A percentile compares a stretch with the other conserved stretches of the same genome.
Conservation (phyloP, 73 alveolate species). For the Effrenium voratum region DNA sequence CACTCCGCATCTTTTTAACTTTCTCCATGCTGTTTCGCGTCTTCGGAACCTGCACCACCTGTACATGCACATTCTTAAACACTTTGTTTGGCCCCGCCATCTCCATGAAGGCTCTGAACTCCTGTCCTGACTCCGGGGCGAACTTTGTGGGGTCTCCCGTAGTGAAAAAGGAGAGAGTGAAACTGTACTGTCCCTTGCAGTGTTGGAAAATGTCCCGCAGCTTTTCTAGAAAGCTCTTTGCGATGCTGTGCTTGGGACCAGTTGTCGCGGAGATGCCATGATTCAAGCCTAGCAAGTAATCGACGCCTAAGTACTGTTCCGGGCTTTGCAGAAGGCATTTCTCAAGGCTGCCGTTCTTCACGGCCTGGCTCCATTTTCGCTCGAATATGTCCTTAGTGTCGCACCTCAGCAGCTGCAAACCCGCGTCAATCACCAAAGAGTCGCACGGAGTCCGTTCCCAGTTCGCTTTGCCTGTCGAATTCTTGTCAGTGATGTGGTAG, state of each 20-base stretch:
- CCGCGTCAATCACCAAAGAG: not conserved
- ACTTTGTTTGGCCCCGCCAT: not conserved
- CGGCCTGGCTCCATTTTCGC: not conserved
- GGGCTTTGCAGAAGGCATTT: conserved; percentile 22
- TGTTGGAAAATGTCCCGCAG: not conserved
- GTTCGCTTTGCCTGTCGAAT: no score
- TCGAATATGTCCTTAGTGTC: not conserved
- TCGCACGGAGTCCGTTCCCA: not conserved
- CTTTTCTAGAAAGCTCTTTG: not conserved
- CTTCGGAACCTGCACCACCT: conserved; percentile 27
- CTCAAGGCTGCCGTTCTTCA: conserved; percentile 14
- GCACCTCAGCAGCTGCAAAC: not conserved
- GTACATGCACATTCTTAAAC: not conserved
- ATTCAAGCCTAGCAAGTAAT: conserved; percentile 2
- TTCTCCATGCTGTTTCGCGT: no score
- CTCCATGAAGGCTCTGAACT: not conserved
- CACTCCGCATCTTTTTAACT: no score
- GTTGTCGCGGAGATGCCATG: conserved; percentile 1
- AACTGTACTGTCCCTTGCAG: not conserved
- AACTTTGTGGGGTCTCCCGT: not conserved
- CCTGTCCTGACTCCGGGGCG: not conserved
- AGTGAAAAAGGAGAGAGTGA: conserved; percentile 25
- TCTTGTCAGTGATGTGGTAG: not conserved
- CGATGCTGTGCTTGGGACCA: not conserved
- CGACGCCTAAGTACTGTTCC: not conserved